These are phyloP conservation scores for Akanthomyces muscarius DNA, from an alignment of 2,329 filamentous ascomycete genomes.

Conservation along the genomic window DNA sequence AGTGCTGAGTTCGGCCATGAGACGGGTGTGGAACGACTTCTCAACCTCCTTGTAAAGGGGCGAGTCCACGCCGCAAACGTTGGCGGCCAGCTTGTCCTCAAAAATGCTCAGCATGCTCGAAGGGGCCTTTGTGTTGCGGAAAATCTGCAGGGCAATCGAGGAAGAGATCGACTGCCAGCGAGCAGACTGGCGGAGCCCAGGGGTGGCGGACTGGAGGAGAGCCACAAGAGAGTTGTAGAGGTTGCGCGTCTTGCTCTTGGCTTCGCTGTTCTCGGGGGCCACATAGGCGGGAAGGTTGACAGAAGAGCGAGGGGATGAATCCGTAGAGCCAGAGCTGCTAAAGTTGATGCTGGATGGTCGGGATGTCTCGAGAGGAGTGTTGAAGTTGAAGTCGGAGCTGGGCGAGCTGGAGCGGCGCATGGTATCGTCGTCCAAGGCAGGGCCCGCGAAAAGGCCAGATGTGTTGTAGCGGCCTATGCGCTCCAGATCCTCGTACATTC, in stretches of 20 bases:
- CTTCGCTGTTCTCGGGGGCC: constrained; percentile 35
- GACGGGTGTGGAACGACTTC: constrained; percentile 43
- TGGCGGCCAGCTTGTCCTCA: constrained; percentile 45
- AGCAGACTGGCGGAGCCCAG: constrained; percentile 37
- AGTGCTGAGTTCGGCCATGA: constrained; percentile 45
- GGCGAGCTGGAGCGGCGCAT: constrained; percentile 20
- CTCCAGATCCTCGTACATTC: constrained; percentile 52
- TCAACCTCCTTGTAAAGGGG: constrained; percentile 48
- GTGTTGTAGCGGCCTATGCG: constrained; percentile 37
- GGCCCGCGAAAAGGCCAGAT: constrained; percentile 23
- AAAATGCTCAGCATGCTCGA: constrained; percentile 44
- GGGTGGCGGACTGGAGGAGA: constrained; percentile 49
- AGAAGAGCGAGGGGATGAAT: constrained; percentile 50
- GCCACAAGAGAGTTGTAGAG: constrained; percentile 52
- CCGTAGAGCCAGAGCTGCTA: constrained; percentile 45
- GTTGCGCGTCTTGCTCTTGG: constrained; percentile 42
- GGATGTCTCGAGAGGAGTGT: constrained; percentile 39
- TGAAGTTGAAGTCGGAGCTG: constrained; percentile 45
- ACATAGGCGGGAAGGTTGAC: constrained; percentile 38
- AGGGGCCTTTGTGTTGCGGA: constrained; percentile 52
- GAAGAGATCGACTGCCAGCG: constrained; percentile 52
- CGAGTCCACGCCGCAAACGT: constrained; percentile 41
- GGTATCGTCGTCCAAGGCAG: constrained; percentile 29
- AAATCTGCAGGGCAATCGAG: constrained; percentile 54
- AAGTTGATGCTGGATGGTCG: constrained; percentile 51